Conservation (phyloP, 2,329 filamentous ascomycete genomes). For the Neofusicoccum kwambonambiense region DNA sequence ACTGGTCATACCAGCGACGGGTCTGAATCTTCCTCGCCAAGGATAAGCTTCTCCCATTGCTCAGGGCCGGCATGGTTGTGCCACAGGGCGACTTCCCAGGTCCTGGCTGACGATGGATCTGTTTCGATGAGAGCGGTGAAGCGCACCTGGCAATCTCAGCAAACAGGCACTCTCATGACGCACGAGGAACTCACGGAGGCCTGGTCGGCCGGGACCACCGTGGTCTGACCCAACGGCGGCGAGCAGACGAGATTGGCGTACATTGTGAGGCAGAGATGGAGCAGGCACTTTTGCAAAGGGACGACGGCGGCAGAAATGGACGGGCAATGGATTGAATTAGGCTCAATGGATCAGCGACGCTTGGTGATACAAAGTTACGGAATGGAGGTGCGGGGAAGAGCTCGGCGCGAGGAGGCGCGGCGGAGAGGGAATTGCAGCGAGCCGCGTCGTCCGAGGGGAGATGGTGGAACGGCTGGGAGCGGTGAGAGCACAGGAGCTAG, state of each 20-base stretch:
- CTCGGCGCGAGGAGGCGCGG: neutral
- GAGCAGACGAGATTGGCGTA: slow-evolving; percentile 60
- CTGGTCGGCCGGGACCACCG: slow-evolving; percentile 51
- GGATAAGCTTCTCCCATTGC: slow-evolving; percentile 55
- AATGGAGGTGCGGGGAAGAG: slow-evolving; percentile 6
- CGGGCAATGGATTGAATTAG: neutral
- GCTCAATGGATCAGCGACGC: neutral
- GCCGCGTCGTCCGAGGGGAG: neutral
- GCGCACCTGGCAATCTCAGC: slow-evolving; percentile 39
- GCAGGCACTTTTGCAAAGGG: neutral
- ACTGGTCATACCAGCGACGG: neutral
- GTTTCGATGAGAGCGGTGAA: slow-evolving; percentile 73
- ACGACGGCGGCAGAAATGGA: slow-evolving; percentile 1
- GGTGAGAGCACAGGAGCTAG: neutral
- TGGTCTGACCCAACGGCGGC: slow-evolving; percentile 75
- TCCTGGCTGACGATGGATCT: slow-evolving; percentile 51
- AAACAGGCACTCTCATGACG: slow-evolving; percentile 19
- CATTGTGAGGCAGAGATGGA: slow-evolving; percentile 29
- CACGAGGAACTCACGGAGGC: slow-evolving; percentile 33
- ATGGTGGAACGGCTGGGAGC: neutral
- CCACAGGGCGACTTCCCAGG: slow-evolving; percentile 77
- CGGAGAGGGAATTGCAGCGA: neutral
- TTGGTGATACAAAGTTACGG: neutral
- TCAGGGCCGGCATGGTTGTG: slow-evolving; percentile 60
- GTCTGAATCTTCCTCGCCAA: neutral